Evolutionary conservation across 306 rosid species (phyloP).

Genomic region (Vigna hirtella): DNA sequence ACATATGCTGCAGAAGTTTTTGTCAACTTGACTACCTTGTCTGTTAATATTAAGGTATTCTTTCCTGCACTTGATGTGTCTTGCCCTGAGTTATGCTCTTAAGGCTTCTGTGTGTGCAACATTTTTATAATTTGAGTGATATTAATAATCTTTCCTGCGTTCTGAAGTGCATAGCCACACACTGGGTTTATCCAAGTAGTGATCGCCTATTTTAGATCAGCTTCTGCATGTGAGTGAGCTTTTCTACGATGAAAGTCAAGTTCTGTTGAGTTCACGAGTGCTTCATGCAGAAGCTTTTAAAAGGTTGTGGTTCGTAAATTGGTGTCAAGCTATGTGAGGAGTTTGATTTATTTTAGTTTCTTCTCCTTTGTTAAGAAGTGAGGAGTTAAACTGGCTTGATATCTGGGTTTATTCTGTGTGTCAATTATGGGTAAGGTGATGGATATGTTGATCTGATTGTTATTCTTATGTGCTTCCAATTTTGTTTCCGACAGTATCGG

Average conservation of each 20-base stretch:
- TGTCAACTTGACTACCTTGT: not conserved
- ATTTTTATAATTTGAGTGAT: slow-evolving; percentile 17
- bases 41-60: not conserved
- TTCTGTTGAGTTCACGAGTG: not conserved
- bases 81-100: not conserved
- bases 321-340: not conserved
- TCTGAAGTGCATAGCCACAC: not conserved
- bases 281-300: not conserved
- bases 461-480: slow-evolving; percentile 33
- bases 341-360: not conserved
- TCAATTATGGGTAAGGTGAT: slow-evolving; percentile 29
- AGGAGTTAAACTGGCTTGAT: not conserved
- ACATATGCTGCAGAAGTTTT: not conserved
- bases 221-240: not conserved
- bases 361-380: not conserved
- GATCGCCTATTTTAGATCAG: not conserved
- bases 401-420: not conserved
- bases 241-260: not conserved
- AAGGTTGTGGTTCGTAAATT: not conserved
- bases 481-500: slow-evolving; percentile 69
- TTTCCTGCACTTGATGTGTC: slow-evolving; percentile 1
- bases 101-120: not conserved
- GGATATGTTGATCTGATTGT: slow-evolving; percentile 16
- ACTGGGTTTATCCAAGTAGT: not conserved
- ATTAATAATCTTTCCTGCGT: not conserved